Base-by-base conservation (phyloP, 768 basidiomycete genomes). In the Hortiboletus flavorubellus region DNA sequence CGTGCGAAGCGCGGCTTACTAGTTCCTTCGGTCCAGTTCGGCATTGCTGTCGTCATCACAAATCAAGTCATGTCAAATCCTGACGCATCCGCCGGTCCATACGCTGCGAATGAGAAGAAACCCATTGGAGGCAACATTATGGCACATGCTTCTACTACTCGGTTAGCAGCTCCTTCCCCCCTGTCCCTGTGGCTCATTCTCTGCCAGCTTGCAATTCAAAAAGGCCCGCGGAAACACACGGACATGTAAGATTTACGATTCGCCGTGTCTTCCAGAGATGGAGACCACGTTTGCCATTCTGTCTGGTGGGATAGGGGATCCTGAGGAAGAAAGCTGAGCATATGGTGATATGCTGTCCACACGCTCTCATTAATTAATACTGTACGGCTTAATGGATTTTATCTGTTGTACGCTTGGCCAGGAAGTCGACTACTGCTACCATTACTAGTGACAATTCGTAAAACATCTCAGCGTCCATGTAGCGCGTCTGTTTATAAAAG, bases 61-160 rank as follows among this genome's bases (percentile, higher is more conserved):
- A 99, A 99, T 70, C 97, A 99, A 72, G 97, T 99, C 62, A 97
- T 99, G 83, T 98, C 97, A n/a, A 95, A 86, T 54, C 96, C 97
- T 2, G 97, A 99, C 68, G 93, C 93, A 30, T 84, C 89, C 4
- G 92, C 92, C 46, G 89, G 90, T 12, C 91, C 92, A 18, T 92
- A 91, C 59, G 87, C 87, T 39, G 83, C 83, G 4, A 93, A 97
- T 64, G 90, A 93, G 74, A 96, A 97, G 80, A 99, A 99, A 73
- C 97, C 97, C 15, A 96, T 99, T 51, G 97, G 97, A 44, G 96
- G 96, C 23, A 99, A 99, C 71, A 99, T 99, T 65, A 89, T 99
- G 83, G 97, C 97, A 1, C 97, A 99, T 75, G 97, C 97, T 8
- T 95, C 94, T 1, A 98, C 97, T 16, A 98, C 96, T 44, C 85